These are phyloP conservation scores for Helicostylum pulchrum DNA, from an alignment of 192 early-diverging fungal species.

Conservation along the genomic window DNA sequence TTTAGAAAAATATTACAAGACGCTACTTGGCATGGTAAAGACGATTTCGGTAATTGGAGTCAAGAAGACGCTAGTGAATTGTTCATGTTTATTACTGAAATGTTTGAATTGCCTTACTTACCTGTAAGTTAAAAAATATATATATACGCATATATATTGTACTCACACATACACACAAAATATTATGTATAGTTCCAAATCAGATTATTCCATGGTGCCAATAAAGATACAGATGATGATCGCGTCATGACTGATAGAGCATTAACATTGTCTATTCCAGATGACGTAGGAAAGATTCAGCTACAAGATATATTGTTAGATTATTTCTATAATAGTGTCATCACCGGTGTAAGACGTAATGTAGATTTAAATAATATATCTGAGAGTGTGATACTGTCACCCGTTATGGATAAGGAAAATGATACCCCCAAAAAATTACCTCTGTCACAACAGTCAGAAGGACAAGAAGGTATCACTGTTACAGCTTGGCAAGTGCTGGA, in stretches of 20 bases:
- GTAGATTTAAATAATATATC: constrained; percentile 20
- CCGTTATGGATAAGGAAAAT: neutral
- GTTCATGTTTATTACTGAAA: constrained; percentile 64
- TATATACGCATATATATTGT: neutral
- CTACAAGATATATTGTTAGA: constrained; percentile 55
- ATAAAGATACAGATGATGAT: constrained; percentile 58
- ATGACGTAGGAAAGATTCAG: constrained; percentile 26
- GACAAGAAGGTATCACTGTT: constrained; percentile 39
- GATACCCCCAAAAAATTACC: neutral
- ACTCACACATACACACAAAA: neutral
- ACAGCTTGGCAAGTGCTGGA: constrained; percentile 71
- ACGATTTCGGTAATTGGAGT: constrained; percentile 18
- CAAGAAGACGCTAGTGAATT: constrained; percentile 73
- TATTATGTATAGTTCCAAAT: constrained; percentile 43
- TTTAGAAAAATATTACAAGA: constrained; percentile 46
- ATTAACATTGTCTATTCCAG: constrained; percentile 29
- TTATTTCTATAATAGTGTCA: constrained; percentile 64
- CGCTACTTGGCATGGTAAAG: constrained; percentile 47
- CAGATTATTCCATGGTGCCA: constrained; percentile 66
- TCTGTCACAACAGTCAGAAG: neutral
- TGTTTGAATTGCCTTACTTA: constrained; percentile 62
- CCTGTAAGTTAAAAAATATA: constrained; percentile 42
- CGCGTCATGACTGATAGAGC: constrained; percentile 65
- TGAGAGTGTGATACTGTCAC: neutral
- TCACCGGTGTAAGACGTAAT: constrained; percentile 49